Conservation (phyloP, 164 flowering plant genomes). For the Aristolochia contorta region DNA sequence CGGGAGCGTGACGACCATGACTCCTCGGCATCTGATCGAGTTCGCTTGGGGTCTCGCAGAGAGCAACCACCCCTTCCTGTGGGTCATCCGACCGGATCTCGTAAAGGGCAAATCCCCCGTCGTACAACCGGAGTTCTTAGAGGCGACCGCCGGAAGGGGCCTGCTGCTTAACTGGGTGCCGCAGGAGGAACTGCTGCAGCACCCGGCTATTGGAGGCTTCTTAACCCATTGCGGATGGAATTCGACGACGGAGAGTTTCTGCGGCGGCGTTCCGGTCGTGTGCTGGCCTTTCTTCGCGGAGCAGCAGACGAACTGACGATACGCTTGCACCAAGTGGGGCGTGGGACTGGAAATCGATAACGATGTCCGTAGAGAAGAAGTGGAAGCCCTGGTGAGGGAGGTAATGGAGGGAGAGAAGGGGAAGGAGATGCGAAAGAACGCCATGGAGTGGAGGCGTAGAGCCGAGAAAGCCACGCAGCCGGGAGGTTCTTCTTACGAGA, state of each 20-base stretch:
- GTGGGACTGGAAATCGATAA: not conserved
- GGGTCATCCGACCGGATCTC: constrained; percentile 47
- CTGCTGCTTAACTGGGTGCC: constrained; percentile 13
- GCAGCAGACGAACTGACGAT: constrained; percentile 13
- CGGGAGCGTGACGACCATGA: constrained; percentile 27
- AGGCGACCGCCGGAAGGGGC: constrained; percentile 13
- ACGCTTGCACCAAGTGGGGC: constrained; percentile 6
- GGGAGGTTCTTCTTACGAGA: no score
- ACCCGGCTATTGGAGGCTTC: constrained; percentile 10
- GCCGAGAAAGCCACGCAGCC: no score
- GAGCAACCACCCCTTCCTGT: constrained; percentile 26
- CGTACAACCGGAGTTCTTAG: constrained; percentile 7
- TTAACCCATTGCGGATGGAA: constrained; percentile 16
- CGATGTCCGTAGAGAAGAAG: not conserved
- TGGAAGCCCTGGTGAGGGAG: not conserved
- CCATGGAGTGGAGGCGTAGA: not conserved
- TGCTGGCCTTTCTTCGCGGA: constrained; percentile 19
- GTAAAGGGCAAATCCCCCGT: constrained; percentile 25
- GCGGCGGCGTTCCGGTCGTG: constrained; percentile 11
- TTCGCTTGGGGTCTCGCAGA: constrained; percentile 42
- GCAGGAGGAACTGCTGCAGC: constrained; percentile 11
- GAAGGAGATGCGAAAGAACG: not conserved
- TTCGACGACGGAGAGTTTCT: constrained; percentile 10
- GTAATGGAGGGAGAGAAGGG: not conserved
- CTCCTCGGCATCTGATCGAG: constrained; percentile 20